These are phyloP conservation scores for Cladophialophora immunda DNA, from an alignment of 2,329 filamentous ascomycete genomes.

Conservation along the genomic window DNA sequence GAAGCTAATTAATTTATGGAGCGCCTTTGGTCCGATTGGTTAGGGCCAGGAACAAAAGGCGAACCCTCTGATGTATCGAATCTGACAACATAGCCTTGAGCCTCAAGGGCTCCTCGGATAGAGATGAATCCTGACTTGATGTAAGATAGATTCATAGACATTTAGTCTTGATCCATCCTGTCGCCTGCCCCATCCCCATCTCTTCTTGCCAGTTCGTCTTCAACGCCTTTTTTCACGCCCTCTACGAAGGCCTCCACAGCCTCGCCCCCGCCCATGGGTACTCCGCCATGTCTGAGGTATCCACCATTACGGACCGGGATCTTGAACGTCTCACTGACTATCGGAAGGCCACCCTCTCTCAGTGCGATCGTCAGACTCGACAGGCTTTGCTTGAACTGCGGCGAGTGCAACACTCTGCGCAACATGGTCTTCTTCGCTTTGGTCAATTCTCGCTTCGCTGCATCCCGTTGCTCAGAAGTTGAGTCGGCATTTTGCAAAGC, in stretches of 20 bases:
- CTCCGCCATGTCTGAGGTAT: slow-evolving; percentile 76
- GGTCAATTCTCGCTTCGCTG: slow-evolving; percentile 77
- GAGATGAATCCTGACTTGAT: background rate
- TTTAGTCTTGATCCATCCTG: slow-evolving; percentile 54
- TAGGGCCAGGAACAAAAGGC: background rate
- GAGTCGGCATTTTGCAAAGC: slow-evolving; percentile 73
- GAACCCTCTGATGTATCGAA: background rate
- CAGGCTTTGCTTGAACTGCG: slow-evolving; percentile 89
- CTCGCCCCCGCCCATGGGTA: slow-evolving; percentile 86
- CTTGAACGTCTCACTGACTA: slow-evolving; percentile 83
- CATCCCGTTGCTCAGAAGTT: slow-evolving; percentile 62
- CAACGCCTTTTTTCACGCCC: slow-evolving; percentile 80
- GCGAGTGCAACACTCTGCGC: slow-evolving; percentile 82
- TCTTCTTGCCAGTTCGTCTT: slow-evolving; percentile 48
- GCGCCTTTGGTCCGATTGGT: slow-evolving; percentile 1
- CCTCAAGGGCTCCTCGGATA: background rate
- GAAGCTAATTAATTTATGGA: background rate
- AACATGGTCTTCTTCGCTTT: slow-evolving; percentile 83
- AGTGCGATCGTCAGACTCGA: slow-evolving; percentile 86
- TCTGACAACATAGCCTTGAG: background rate
- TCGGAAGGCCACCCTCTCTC: slow-evolving; percentile 88
- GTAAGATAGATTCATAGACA: background rate
- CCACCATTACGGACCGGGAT: slow-evolving; percentile 86
- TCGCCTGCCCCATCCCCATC: slow-evolving; percentile 44
- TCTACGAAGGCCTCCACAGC: slow-evolving; percentile 92